A percentile compares a stretch with the other conserved stretches of the same genome.
These are phyloP conservation scores for Fusarium nelsonii DNA, from an alignment of 2,329 filamentous ascomycete genomes.

Conservation along the genomic window DNA sequence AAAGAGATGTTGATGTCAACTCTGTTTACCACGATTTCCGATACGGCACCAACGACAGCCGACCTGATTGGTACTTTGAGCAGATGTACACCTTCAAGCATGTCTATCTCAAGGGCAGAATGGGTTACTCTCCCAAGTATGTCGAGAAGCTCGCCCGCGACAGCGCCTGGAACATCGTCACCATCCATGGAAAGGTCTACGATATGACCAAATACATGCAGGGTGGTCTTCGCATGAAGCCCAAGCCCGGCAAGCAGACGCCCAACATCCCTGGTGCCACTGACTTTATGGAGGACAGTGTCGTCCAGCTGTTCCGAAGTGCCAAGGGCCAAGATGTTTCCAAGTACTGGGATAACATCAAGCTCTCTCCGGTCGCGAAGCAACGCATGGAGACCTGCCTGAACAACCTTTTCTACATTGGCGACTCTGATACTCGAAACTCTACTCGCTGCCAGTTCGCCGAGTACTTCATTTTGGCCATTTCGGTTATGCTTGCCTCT, in stretches of 20 bases:
- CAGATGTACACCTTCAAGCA: conserved; percentile 82
- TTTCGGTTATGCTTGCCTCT: conserved; percentile 82
- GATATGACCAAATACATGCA: conserved; percentile 87
- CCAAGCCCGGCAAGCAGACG: conserved; percentile 63
- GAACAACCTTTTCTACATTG: conserved; percentile 95
- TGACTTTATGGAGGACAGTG: conserved; percentile 83
- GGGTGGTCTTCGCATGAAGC: conserved; percentile 76
- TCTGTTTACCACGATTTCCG: conserved; percentile 93
- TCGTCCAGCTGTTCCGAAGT: conserved; percentile 82
- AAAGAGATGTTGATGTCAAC: conserved; percentile 73
- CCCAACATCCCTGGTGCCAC: conserved; percentile 65
- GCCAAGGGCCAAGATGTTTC: conserved; percentile 83
- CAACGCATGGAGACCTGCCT: conserved; percentile 83
- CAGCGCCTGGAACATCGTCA: conserved; percentile 77
- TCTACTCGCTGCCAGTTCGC: conserved; percentile 88
- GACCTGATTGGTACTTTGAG: conserved; percentile 93
- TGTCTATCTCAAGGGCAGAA: conserved; percentile 85
- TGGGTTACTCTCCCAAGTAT: conserved; percentile 86
- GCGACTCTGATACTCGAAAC: conserved; percentile 90
- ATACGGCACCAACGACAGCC: conserved; percentile 81
- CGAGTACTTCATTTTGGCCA: conserved; percentile 86
- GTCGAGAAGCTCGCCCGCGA: conserved; percentile 76
- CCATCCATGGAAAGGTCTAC: conserved; percentile 84
- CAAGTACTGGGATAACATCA: conserved; percentile 82
- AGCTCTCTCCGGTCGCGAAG: conserved; percentile 68